Evolutionary conservation across 306 rosid species (phyloP).

Genomic region (Rosa chinensis): DNA sequence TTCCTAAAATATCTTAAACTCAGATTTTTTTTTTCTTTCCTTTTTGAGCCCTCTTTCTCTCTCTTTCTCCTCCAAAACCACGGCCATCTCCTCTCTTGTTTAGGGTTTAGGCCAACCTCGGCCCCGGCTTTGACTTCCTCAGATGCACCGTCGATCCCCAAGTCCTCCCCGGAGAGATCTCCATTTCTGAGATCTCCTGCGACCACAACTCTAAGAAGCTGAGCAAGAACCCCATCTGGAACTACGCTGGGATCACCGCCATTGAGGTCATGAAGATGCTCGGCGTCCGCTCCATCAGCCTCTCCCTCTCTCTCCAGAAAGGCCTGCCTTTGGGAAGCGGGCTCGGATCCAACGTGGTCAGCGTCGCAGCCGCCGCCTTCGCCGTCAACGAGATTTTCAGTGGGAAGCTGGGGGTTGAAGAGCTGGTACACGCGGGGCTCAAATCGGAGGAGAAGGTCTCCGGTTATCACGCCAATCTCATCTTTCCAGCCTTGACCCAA

Average conservation of each 20-base stretch:
- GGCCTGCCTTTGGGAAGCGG: constrained; percentile 91
- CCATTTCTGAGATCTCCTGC: constrained; percentile 50
- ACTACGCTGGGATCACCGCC: constrained; percentile 86
- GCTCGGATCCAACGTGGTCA: constrained; percentile 89
- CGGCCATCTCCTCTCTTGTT: too few relatives aligned
- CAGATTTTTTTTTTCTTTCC: too few relatives aligned
- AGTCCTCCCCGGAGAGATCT: constrained; percentile 67
- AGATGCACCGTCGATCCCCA: constrained; percentile 43
- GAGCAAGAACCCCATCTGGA: constrained; percentile 64
- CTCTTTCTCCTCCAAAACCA: too few relatives aligned
- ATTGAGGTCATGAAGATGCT: constrained; percentile 87
- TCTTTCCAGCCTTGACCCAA: too few relatives aligned
- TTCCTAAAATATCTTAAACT: too few relatives aligned
- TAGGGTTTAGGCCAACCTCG: too few relatives aligned
- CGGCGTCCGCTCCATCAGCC: constrained; percentile 67
- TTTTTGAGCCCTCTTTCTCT: too few relatives aligned
- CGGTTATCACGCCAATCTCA: constrained; percentile 63
- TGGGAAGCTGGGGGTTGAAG: constrained; percentile 43
- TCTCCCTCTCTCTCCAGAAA: constrained; percentile 72
- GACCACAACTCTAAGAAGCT: constrained; percentile 44
- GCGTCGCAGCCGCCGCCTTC: constrained; percentile 85
- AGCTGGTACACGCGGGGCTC: constrained; percentile 59
- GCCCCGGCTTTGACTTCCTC: too few relatives aligned
- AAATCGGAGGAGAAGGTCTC: constrained; percentile 88
- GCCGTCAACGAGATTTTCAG: constrained; percentile 83